A percentile compares a stretch with the other conserved stretches of the same genome.
phyloP scores from a whole-genome alignment of 1,284 basidiomycete species.

The Cryptococcus wingfieldii region DNA sequence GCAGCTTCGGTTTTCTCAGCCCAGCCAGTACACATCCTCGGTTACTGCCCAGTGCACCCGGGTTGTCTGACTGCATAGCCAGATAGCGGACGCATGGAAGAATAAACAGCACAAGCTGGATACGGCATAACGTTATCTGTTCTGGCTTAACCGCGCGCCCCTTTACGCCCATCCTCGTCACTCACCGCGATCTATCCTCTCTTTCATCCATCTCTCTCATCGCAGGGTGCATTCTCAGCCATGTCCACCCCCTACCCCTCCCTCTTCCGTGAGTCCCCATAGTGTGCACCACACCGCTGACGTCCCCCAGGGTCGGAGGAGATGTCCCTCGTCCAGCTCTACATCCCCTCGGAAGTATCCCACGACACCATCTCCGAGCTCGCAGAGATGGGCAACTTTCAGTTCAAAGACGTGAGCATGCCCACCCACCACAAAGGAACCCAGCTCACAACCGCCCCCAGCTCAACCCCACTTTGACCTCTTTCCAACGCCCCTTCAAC shows the following conservation, averaged over 20 bases:
- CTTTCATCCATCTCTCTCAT: background rate
- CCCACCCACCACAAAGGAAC: background rate
- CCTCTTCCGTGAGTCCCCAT: slow-evolving; percentile 64
- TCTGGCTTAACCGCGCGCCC: no score
- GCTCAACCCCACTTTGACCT: slow-evolving; percentile 91
- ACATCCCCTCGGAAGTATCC: slow-evolving; percentile 94
- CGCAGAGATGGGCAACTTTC: slow-evolving; percentile 90
- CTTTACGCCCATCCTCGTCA: background rate
- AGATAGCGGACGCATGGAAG: no score
- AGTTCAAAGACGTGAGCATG: slow-evolving; percentile 87
- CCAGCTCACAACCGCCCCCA: slow-evolving; percentile 40
- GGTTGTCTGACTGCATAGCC: no score
- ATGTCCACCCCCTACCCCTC: slow-evolving; percentile 59
- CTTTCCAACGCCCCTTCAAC: slow-evolving; percentile 98
- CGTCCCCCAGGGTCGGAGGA: slow-evolving; percentile 70
- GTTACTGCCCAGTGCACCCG: no score
- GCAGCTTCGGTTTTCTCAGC: no score
- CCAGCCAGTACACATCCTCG: no score
- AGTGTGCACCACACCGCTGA: slow-evolving; percentile 7
- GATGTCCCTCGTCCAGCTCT: slow-evolving; percentile 98
- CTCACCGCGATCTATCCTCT: background rate
- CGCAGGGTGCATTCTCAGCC: slow-evolving; percentile 4
- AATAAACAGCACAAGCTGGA: no score
- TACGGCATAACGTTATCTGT: no score
- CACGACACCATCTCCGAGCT: slow-evolving; percentile 95